These are phyloP conservation scores for Penicillium sp. DNA, from an alignment of 2,329 filamentous ascomycete species.

Conservation along the genomic window DNA sequence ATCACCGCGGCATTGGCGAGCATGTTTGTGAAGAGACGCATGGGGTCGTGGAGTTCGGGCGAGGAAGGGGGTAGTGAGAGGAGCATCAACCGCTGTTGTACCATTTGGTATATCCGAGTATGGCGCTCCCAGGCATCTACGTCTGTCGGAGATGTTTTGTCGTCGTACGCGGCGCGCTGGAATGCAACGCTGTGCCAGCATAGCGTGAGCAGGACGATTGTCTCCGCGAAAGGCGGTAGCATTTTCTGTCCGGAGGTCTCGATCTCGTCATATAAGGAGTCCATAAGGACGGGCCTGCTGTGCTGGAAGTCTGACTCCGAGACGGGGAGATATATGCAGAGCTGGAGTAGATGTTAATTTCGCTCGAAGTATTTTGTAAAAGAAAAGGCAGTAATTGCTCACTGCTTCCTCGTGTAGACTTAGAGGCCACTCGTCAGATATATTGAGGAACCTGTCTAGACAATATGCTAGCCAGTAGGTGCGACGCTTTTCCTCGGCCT, in stretches of 20 bases:
- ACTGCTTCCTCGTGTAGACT: conserved; percentile 31
- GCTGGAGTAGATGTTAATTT: neutral
- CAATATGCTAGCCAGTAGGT: conserved; percentile 42
- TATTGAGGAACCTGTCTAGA: conserved; percentile 36
- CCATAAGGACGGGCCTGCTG: conserved; percentile 15
- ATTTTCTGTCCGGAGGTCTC: conserved; percentile 5
- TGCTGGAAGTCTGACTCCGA: conserved; percentile 9
- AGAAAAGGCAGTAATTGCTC: neutral
- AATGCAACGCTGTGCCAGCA: conserved; percentile 10
- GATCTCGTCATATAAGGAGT: conserved; percentile 19
- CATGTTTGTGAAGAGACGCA: conserved; percentile 21
- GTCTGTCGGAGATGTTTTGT: neutral
- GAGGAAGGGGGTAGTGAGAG: conserved; percentile 9
- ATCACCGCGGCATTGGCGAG: conserved; percentile 13
- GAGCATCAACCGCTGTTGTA: conserved; percentile 11
- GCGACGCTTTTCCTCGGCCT: conserved; percentile 35
- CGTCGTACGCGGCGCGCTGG: neutral
- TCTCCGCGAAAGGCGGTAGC: conserved; percentile 8
- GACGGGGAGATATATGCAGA: conserved; percentile 22
- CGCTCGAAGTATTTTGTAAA: accelerated
- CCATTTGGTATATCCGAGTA: conserved; percentile 12
- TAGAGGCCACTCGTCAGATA: conserved; percentile 29
- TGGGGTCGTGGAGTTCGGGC: conserved; percentile 9
- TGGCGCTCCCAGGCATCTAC: conserved; percentile 14
- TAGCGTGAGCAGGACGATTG: conserved; percentile 5